Evolutionary conservation across 306 rosid genomes (phyloP).

Genomic region (Acacia crassicarpa): DNA sequence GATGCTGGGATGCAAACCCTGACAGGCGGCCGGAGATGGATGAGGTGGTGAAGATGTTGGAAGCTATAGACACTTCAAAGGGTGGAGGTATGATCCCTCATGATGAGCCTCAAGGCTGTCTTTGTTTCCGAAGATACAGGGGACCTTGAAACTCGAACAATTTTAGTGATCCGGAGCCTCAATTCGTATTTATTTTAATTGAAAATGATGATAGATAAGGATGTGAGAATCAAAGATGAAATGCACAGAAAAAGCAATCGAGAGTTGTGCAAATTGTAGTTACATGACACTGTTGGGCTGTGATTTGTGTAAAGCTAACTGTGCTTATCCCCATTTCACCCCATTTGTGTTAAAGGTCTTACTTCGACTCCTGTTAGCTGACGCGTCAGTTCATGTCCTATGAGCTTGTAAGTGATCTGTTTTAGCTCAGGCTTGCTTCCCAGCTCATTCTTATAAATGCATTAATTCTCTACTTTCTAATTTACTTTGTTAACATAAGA

Average conservation of each 20-base stretch:
- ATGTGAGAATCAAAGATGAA: conserved; percentile 41
- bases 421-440: conserved; percentile 12
- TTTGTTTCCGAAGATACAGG: conserved; percentile 78
- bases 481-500: background rate
- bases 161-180: conserved; percentile 35
- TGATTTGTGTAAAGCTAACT: conserved; percentile 67
- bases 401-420: conserved; percentile 28
- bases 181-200: conserved; percentile 53
- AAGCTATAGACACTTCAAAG: conserved; percentile 89
- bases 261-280: conserved; percentile 48
- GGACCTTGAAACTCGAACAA: conserved; percentile 62
- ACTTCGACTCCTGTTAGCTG: conserved; percentile 33
- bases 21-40: conserved; percentile 98
- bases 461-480: background rate
- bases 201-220: conserved; percentile 37
- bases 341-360: conserved; percentile 34
- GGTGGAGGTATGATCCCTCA: conserved; percentile 98
- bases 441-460: conserved; percentile 7
- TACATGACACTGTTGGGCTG: conserved; percentile 47
- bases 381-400: conserved; percentile 34
- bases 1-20: conserved; percentile 99
- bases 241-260: conserved; percentile 46
- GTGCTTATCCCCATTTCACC: conserved; percentile 44
- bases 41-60: conserved; percentile 87
- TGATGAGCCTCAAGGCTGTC: conserved; percentile 86